These are phyloP conservation scores for Spergularia bocconei DNA, from an alignment of 148 eudicot genomes.

Conservation along the genomic window DNA sequence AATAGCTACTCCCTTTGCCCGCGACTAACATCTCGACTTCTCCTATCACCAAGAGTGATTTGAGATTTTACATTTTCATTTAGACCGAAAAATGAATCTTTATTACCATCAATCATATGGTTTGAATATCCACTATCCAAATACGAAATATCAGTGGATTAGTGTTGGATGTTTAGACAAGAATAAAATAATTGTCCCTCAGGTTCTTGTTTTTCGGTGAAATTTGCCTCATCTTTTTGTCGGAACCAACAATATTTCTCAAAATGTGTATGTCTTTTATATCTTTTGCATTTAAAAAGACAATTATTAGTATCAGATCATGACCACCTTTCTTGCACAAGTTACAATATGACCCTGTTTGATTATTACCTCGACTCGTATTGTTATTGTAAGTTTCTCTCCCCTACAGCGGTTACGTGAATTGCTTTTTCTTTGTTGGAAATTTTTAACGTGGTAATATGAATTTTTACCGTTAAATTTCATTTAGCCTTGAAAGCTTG, in stretches of 20 bases:
- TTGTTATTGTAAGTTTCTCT: too few species aligned
- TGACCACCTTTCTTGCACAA: background rate
- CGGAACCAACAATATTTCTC: background rate
- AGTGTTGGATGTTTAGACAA: background rate
- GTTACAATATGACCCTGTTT: background rate
- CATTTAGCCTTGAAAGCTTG: too few species aligned
- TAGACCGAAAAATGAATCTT: slow-evolving; percentile 1
- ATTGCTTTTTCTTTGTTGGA: too few species aligned
- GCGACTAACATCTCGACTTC: slow-evolving; percentile 7
- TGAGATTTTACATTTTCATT: background rate
- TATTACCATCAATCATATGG: background rate
- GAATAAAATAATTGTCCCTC: background rate
- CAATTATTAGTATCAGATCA: background rate
- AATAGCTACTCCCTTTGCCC: slow-evolving; percentile 1
- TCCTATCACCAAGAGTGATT: slow-evolving; percentile 7
- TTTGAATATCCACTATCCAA: background rate
- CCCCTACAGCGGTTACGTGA: too few species aligned
- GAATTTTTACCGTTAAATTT: too few species aligned
- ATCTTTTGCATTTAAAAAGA: background rate
- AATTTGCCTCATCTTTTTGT: slow-evolving; percentile 10
- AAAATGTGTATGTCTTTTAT: background rate
- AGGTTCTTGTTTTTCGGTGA: background rate
- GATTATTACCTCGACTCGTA: background rate
- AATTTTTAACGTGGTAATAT: too few species aligned
- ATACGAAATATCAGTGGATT: background rate